phyloP scores from a whole-genome alignment of 345 rosid species.

The Acer yangbiense region DNA sequence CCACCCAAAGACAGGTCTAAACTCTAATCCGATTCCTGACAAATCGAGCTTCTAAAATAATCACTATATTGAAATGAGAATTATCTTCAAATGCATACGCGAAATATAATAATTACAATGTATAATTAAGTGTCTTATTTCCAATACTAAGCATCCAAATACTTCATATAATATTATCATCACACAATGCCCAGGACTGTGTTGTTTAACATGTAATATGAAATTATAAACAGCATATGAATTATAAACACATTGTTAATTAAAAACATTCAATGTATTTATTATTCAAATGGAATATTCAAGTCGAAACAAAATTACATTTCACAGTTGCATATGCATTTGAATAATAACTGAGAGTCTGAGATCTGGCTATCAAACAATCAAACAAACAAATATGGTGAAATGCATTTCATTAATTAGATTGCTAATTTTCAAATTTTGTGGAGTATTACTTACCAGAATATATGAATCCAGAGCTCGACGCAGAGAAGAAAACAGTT shows the following conservation, averaged over 20 bases:
- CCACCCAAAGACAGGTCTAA: constrained; percentile 8
- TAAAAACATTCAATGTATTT: neutral
- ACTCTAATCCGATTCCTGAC: neutral
- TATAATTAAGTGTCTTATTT: neutral
- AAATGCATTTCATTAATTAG: neutral
- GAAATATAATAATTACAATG: neutral
- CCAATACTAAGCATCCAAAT: neutral
- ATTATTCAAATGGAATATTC: neutral
- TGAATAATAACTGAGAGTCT: neutral
- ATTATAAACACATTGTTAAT: neutral
- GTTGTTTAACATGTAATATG: neutral
- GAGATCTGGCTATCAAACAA: constrained; percentile 13
- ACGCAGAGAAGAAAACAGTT: neutral
- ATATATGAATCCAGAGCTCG: neutral
- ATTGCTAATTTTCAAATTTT: neutral
- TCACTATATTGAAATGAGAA: neutral
- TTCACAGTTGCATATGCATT: neutral
- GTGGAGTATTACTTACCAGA: constrained; percentile 2
- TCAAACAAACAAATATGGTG: neutral
- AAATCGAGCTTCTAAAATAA: neutral
- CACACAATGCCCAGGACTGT: neutral
- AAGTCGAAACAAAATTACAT: neutral
- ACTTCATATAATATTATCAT: neutral
- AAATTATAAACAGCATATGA: neutral
- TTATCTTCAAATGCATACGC: neutral